Conservation (phyloP, 257 asterid genomes). For the Salvia miltiorrhiza region DNA sequence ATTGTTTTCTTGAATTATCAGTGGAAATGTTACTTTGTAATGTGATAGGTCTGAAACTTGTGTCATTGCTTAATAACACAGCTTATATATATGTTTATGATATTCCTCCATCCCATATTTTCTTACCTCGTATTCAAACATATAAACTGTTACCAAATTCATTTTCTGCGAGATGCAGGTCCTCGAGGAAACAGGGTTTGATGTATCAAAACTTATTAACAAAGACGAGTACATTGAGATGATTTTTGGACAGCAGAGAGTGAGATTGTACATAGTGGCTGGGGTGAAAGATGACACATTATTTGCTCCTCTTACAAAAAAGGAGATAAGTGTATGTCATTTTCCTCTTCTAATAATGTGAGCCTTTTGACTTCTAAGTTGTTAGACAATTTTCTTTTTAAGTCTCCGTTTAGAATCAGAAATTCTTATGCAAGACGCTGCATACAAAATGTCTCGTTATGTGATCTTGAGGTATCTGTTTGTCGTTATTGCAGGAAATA, state of each 20-base stretch:
- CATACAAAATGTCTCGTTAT: neutral
- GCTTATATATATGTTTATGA: neutral
- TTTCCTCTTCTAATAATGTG: neutral
- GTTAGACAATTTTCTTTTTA: neutral
- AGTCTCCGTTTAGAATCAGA: neutral
- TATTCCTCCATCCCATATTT: neutral
- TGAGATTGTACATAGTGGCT: slow-evolving; percentile 71
- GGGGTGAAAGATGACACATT: slow-evolving; percentile 75
- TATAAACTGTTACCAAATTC: slow-evolving; percentile 19
- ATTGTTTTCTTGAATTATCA: slow-evolving; percentile 6
- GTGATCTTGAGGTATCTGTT: neutral
- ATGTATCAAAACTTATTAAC: slow-evolving; percentile 66
- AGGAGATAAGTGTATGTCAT: slow-evolving; percentile 81
- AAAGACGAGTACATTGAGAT: slow-evolving; percentile 67
- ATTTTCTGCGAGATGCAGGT: slow-evolving; percentile 51
- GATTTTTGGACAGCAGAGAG: slow-evolving; percentile 88
- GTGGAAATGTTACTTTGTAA: neutral
- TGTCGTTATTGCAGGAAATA: slow-evolving; percentile 54
- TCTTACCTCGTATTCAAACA: neutral
- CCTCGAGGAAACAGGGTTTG: slow-evolving; percentile 85
- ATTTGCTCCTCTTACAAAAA: slow-evolving; percentile 83
- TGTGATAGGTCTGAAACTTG: neutral
- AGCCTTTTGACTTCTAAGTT: neutral
- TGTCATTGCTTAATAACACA: neutral
- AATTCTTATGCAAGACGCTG: neutral